These are phyloP conservation scores for Aspergillus persii DNA, from an alignment of 2,329 filamentous ascomycete genomes.

Conservation along the genomic window DNA sequence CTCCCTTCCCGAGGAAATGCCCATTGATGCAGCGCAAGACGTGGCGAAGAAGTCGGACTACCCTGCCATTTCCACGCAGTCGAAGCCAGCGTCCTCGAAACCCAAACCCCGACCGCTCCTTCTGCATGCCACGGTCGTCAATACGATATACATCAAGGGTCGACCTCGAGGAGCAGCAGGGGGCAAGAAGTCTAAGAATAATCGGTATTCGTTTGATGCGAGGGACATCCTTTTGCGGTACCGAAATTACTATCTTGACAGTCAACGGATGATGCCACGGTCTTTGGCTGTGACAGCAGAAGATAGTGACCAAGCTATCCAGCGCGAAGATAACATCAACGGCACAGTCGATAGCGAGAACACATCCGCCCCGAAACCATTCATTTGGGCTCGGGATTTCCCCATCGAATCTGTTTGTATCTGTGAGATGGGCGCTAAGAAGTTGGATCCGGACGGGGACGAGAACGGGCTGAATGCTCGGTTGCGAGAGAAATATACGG, in stretches of 20 bases:
- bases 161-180: constrained; percentile 13
- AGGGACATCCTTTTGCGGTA: constrained; percentile 33
- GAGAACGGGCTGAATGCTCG: constrained; percentile 42
- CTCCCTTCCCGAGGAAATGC: constrained; percentile 13
- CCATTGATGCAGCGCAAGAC: constrained; percentile 7
- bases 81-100: constrained; percentile 18
- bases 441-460: constrained; percentile 48
- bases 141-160: constrained; percentile 68
- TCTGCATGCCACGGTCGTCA: constrained; percentile 81
- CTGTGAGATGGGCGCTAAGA: constrained; percentile 84
- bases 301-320: not conserved
- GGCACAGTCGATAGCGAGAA: not conserved
- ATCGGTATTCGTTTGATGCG: constrained; percentile 49
- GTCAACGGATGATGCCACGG: constrained; percentile 20
- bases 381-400: constrained; percentile 69
- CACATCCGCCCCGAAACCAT: constrained; percentile 29
- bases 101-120: constrained; percentile 57
- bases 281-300: not conserved
- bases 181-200: constrained; percentile 14
- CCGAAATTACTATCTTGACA: constrained; percentile 35
- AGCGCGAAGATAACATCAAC: not conserved
- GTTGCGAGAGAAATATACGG: constrained; percentile 53
- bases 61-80: constrained; percentile 1
- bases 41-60: not conserved
- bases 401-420: constrained; percentile 70